A percentile compares a stretch with the other conserved stretches of the same genome.
These are phyloP conservation scores for Conringia planisiliqua DNA, from an alignment of 345 rosid species.

Conservation along the genomic window DNA sequence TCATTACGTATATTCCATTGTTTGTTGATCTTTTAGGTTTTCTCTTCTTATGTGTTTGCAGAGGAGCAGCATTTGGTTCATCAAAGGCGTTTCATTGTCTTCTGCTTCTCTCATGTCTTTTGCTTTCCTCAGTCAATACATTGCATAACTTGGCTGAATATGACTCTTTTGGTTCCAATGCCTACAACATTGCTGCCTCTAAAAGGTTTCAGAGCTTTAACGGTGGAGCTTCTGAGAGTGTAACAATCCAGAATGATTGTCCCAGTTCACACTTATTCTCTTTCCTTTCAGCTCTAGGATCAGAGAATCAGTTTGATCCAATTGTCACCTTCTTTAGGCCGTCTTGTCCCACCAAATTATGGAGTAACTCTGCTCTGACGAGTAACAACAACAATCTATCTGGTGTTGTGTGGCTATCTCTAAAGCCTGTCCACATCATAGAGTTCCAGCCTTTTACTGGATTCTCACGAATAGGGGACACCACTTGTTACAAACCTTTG, in stretches of 20 bases:
- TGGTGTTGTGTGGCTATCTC: slow-evolving; percentile 71
- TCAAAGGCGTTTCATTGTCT: slow-evolving; percentile 41
- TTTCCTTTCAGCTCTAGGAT: slow-evolving; percentile 57
- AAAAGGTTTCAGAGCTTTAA: slow-evolving; percentile 26
- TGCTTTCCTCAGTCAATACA: slow-evolving; percentile 46
- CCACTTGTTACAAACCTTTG: slow-evolving; percentile 50
- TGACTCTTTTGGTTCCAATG: slow-evolving; percentile 39
- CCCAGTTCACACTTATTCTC: slow-evolving; percentile 48
- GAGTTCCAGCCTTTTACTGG: slow-evolving; percentile 48
- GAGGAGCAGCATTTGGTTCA: slow-evolving; percentile 48
- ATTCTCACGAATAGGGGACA: slow-evolving; percentile 38
- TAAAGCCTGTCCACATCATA: slow-evolving; percentile 49
- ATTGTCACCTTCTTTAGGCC: slow-evolving; percentile 30
- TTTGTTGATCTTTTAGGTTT: not conserved
- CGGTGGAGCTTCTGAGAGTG: slow-evolving; percentile 30
- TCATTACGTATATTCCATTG: not conserved
- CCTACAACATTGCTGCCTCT: slow-evolving; percentile 30
- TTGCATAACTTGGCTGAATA: slow-evolving; percentile 42
- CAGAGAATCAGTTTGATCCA: slow-evolving; percentile 35
- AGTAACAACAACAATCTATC: slow-evolving; percentile 74
- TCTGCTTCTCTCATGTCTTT: slow-evolving; percentile 52
- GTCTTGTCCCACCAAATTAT: slow-evolving; percentile 29
- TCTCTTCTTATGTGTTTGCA: slow-evolving; percentile 5
- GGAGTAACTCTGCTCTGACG: slow-evolving; percentile 54
- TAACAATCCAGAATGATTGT: slow-evolving; percentile 39